These are phyloP conservation scores for Exophiala dermatitidis DNA, from an alignment of 2,329 filamentous ascomycete species.

Conservation along the genomic window DNA sequence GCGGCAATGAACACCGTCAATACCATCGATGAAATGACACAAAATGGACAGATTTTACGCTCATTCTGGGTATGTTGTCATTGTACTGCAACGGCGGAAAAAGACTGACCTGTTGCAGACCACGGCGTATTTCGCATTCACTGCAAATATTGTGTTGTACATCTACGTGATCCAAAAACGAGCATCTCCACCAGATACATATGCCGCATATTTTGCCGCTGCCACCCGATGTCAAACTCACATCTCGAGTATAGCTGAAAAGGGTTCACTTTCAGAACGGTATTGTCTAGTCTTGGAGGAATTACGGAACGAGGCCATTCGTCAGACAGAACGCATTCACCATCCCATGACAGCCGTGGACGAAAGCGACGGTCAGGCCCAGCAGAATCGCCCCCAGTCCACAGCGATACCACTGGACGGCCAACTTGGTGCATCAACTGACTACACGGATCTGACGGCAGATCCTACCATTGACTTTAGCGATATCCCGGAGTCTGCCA, in stretches of 20 bases:
- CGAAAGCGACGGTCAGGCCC: background rate
- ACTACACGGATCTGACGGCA: conserved; percentile 5
- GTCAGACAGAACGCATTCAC: conserved; percentile 10
- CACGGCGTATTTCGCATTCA: conserved; percentile 25
- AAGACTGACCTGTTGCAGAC: conserved; percentile 32
- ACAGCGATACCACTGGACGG: conserved; percentile 3
- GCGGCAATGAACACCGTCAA: conserved; percentile 37
- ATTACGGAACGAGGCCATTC: conserved; percentile 25
- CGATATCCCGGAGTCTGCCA: background rate
- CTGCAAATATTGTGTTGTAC: conserved; percentile 23
- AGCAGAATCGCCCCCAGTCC: conserved; percentile 1
- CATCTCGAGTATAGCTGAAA: conserved; percentile 22
- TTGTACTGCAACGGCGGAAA: conserved; percentile 8
- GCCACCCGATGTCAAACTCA: conserved; percentile 24
- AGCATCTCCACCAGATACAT: conserved; percentile 10
- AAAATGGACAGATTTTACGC: conserved; percentile 34
- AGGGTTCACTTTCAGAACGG: conserved; percentile 22
- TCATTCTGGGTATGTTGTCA: conserved; percentile 36
- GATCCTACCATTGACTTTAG: conserved; percentile 2
- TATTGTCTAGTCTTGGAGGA: conserved; percentile 26
- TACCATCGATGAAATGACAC: conserved; percentile 37
- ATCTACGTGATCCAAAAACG: conserved; percentile 24
- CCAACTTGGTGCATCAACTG: conserved; percentile 20
- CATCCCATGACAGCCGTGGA: background rate
- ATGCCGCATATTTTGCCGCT: conserved; percentile 19